Base-by-base conservation (phyloP, 768 basidiomycete species). In the Kondoa malvinella region DNA sequence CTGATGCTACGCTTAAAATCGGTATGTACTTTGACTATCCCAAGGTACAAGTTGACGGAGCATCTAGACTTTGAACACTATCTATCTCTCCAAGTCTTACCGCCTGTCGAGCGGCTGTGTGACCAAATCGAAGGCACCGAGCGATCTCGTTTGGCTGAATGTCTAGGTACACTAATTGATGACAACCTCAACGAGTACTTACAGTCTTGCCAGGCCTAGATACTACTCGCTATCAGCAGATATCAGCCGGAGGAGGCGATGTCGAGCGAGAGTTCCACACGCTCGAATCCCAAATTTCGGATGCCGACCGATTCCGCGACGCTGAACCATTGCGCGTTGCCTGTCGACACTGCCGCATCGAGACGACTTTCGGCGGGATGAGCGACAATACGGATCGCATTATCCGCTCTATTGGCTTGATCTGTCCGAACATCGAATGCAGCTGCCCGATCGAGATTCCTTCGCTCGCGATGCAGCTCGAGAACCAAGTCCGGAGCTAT, bases 81-180 rank as follows among this genome's bases (percentile, higher is more conserved):
- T 76, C 80, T 99, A 8, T 83, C 87, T 2, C 83, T 89, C 30
- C 95, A 99, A 78, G 84, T 99, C 33, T 79, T 99, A 1, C 95
- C 95, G 2, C 92, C 95, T 0, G 86, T 97, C 67, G 89, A 95
- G 74, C 86, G 95, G 71, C 78, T 99, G 62, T 99, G 95, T 75
- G 95, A 95, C 57, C 87, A 89, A 1, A 97, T 99, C 58, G 90
- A 95, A 72, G 94, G 92, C 4, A 96, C 92, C 0, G 94, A 97
- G 73, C 83, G 89, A 30, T 80, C 92, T 4, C 83, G 92, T 34
- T 79, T 99, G 26, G 95, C 95, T 0, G 94, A 97, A 79, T 96
- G 91, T 76, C 83, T 99, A 3, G 94, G 92, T 90, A 0, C 78
- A 77, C 12, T 80, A 79, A 29, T 68, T 77, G 0, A 2, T n/a